phyloP scores from a whole-genome alignment of 352 stramenopile species.

The Globisporangium nagaii region DNA sequence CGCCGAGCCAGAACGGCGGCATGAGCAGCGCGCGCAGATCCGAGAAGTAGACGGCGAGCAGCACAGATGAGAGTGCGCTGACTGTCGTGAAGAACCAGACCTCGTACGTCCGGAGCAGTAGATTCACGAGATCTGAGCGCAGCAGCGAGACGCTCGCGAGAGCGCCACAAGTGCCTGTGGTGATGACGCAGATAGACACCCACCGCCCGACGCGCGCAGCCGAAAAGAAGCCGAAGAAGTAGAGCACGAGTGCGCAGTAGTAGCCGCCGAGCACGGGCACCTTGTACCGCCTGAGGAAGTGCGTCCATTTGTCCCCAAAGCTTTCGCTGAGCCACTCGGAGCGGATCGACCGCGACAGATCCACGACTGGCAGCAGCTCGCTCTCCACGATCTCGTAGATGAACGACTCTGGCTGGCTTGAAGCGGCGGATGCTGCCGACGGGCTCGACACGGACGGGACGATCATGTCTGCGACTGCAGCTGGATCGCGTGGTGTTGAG shows the following conservation, averaged over 20 bases:
- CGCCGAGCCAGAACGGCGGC: conserved; percentile 8
- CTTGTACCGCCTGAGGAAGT: not conserved
- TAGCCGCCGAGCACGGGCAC: not conserved
- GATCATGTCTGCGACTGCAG: too few relatives aligned
- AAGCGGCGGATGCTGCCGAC: too few relatives aligned
- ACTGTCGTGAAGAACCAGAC: conserved; percentile 23
- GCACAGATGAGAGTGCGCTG: conserved; percentile 8
- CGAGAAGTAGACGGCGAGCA: conserved; percentile 8
- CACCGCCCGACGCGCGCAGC: not conserved
- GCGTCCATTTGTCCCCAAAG: not conserved
- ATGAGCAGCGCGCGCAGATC: conserved; percentile 8
- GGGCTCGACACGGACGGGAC: too few relatives aligned
- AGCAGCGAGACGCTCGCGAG: conserved; percentile 8
- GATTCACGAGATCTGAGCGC: conserved; percentile 16
- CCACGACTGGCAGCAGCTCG: not conserved
- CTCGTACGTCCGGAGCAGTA: conserved; percentile 21
- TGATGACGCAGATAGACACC: not conserved
- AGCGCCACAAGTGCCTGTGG: not conserved
- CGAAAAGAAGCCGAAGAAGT: not conserved
- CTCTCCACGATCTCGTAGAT: conserved; percentile 15
- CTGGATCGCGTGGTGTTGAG: too few relatives aligned
- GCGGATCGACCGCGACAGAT: conserved; percentile 9
- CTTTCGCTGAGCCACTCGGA: not conserved
- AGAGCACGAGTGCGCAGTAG: not conserved
- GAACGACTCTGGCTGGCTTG: too few relatives aligned